phyloP scores from a whole-genome alignment of 441 rosid genomes.

The Bocquillonia castaneifolia region DNA sequence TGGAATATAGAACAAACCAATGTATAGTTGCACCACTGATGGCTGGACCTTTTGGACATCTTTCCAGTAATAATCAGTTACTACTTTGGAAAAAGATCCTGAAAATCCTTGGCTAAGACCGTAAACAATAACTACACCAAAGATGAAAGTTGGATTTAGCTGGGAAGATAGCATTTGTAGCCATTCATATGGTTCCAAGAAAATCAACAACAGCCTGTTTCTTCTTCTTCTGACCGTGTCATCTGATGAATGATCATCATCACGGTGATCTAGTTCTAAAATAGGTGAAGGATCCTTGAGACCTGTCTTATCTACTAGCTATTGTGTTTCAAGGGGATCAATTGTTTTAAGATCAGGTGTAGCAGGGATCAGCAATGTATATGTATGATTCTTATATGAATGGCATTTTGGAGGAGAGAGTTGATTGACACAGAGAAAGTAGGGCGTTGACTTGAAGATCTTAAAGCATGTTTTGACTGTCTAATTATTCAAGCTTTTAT shows the following conservation, averaged over 20 bases:
- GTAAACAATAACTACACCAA: constrained; percentile 47
- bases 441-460: not conserved
- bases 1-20: constrained; percentile 69
- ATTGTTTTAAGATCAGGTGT: not conserved
- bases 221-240: not conserved
- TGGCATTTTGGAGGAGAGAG: not conserved
- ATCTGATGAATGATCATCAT: too few relatives aligned
- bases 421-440: not conserved
- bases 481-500: not conserved
- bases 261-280: constrained; percentile 15
- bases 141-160: constrained; percentile 55
- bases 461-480: not conserved
- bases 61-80: constrained; percentile 72
- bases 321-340: constrained; percentile 22
- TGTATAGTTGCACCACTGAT: constrained; percentile 57
- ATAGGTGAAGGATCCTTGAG: not conserved
- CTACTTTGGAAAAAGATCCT: constrained; percentile 63
- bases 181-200: constrained; percentile 70
- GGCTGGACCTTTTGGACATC: constrained; percentile 70
- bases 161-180: constrained; percentile 55
- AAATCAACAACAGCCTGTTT: constrained; percentile 25
- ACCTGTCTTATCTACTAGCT: constrained; percentile 15
- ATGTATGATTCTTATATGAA: not conserved
- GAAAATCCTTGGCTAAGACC: constrained; percentile 76
- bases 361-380: not conserved